phyloP scores from a whole-genome alignment of 768 basidiomycete genomes.

The Trametes cingulata region DNA sequence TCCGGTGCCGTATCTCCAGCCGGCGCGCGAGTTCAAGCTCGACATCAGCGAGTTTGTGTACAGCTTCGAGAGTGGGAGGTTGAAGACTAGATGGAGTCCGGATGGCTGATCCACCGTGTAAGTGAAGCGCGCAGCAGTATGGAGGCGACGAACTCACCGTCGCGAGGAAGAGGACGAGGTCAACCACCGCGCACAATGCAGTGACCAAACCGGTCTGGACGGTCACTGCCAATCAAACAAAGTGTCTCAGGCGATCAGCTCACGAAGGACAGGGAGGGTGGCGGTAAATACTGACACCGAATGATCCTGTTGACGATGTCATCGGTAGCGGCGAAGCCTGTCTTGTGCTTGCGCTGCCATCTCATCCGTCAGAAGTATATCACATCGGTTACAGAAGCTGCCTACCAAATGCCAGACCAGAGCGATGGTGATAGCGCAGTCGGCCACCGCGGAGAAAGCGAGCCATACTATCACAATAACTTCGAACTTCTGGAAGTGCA shows the following conservation, averaged over 20 bases:
- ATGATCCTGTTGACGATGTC: conserved; percentile 46
- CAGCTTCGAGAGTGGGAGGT: conserved; percentile 39
- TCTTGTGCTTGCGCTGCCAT: conserved; percentile 40
- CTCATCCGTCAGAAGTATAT: neutral
- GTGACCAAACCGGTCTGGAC: conserved; percentile 41
- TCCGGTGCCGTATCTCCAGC: conserved; percentile 31
- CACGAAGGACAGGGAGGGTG: no score
- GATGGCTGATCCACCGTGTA: conserved; percentile 13
- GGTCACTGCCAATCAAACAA: conserved; percentile 30
- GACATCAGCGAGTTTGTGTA: conserved; percentile 43
- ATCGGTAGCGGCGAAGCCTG: conserved; percentile 44
- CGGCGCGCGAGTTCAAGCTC: conserved; percentile 39
- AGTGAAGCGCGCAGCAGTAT: neutral
- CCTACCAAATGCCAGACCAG: conserved; percentile 47
- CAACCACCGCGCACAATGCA: conserved; percentile 33
- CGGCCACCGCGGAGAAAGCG: conserved; percentile 40
- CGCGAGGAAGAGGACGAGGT: conserved; percentile 33
- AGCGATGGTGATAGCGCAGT: conserved; percentile 44
- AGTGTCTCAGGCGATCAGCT: neutral
- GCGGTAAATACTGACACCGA: conserved; percentile 32
- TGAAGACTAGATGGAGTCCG: conserved; percentile 37
- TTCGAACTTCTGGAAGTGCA: conserved; percentile 36
- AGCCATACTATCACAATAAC: conserved; percentile 44
- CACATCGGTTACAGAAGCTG: neutral
- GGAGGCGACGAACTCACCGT: conserved; percentile 17